Percentiles rank a stretch among this genome's conserved stretches.
These are phyloP conservation scores for Arxiozyma telluris DNA, from an alignment of 1,139 yeast species.

Conservation along the genomic window DNA sequence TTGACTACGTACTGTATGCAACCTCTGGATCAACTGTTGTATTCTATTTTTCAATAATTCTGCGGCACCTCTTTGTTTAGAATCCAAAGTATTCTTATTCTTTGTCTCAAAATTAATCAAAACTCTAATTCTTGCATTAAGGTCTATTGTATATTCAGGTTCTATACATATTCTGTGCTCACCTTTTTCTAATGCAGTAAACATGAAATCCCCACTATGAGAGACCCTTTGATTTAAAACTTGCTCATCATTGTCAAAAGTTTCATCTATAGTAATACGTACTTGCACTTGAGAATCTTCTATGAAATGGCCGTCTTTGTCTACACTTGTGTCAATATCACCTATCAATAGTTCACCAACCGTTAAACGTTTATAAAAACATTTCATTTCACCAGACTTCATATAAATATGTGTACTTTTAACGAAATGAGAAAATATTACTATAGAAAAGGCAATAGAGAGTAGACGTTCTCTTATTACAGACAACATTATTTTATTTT, in stretches of 20 bases:
- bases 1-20: conserved; percentile 43
- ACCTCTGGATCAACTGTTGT: conserved; percentile 38
- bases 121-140: conserved; percentile 35
- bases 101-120: conserved; percentile 43
- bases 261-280: conserved; percentile 44
- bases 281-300: conserved; percentile 33
- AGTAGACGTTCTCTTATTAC: not conserved
- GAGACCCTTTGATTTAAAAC: conserved; percentile 48
- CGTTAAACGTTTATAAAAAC: conserved; percentile 34
- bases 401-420: conserved; percentile 29
- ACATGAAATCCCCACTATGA: conserved; percentile 49
- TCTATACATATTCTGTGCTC: conserved; percentile 55
- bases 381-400: conserved; percentile 21
- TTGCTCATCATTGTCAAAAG: conserved; percentile 47
- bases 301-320: conserved; percentile 31
- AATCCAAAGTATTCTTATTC: conserved; percentile 40
- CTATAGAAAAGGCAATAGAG: not conserved
- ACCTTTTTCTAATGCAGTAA: conserved; percentile 52
- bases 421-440: conserved; percentile 1
- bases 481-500: not conserved
- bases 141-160: conserved; percentile 42
- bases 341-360: conserved; percentile 45
- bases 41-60: conserved; percentile 37
- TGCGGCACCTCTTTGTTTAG: conserved; percentile 39
- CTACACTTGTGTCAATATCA: conserved; percentile 31